Base-by-base conservation (phyloP, 257 asterid genomes). In the Mitragyna speciosa region DNA sequence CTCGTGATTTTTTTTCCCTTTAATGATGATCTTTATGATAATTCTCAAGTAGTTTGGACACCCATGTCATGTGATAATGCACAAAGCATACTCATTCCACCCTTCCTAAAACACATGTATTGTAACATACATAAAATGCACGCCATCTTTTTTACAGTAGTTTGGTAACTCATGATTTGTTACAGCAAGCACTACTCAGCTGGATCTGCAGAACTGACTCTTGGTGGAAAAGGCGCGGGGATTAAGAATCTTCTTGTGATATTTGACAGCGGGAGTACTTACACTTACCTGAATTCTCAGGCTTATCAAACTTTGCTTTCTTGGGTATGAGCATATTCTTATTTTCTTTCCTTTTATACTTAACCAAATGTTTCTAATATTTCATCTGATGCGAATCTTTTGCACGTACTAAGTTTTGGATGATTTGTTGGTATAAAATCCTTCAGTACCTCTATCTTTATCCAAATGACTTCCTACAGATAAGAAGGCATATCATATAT, bases 211-310 rank as follows among this genome's bases (percentile, higher is more conserved):
- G 98, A 95, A 58, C 92, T 94, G 80, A 86, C 86, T 48, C 89
- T 90, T 75, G 97, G 95, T 1, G 96, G 98, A 80, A 92, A 77
- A 85, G 82, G 91, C n/a, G 90, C 91, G 6, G 99, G 98, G 24
- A 76, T 84, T 33, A 94, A 90, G 89, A 90, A 92, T 80, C 97
- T 95, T 22, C 79, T 80, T 39, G 87, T 93, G 36, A 88, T 94
- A 22, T 94, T 95, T 73, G 99, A 95, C 88, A 95, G 99, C 72
- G 99, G 99, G 85, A 95, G 99, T 83, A 94, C 99, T 41, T 95
- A 90, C 81, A 92, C 93, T 54, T 95, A 95, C 88, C 87, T 95
- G 30, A 87, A 80, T 79, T 89, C 96, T 76, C 97, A 89, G 79
- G 88, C 92, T 68, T 95, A 92, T 81, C 91, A 87, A 22, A 59